These are phyloP conservation scores for Aspergillus avenaceus DNA, from an alignment of 495 filamentous ascomycete species.

Conservation along the genomic window DNA sequence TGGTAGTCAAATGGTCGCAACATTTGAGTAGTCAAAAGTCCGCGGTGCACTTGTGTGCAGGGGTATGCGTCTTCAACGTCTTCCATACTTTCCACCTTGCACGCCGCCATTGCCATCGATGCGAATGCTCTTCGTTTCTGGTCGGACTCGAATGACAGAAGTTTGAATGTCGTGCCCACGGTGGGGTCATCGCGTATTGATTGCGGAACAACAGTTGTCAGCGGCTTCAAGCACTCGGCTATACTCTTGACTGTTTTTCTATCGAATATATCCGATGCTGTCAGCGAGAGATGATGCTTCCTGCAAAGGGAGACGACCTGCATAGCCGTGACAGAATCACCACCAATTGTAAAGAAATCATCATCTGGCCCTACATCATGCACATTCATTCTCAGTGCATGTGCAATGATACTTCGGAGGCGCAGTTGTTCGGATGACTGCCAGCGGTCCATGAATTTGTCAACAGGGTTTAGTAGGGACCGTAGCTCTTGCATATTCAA, in stretches of 20 bases:
- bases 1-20: conserved; percentile 32
- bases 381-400: conserved; percentile 29
- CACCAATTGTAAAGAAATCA: conserved; percentile 51
- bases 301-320: conserved; percentile 23
- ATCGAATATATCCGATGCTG: conserved; percentile 18
- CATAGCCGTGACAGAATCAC: conserved; percentile 54
- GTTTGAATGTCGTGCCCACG: background rate
- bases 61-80: conserved; percentile 50
- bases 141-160: background rate
- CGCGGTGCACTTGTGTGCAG: conserved; percentile 54
- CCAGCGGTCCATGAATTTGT: background rate
- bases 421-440: background rate
- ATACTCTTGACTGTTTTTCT: conserved; percentile 7
- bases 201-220: background rate
- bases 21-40: conserved; percentile 47
- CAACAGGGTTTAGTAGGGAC: background rate
- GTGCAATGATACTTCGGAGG: conserved; percentile 29
- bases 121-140: background rate
- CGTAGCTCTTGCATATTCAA: background rate
- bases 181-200: background rate
- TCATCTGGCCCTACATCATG: conserved; percentile 35
- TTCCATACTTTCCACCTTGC: conserved; percentile 2
- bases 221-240: conserved; percentile 28
- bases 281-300: conserved; percentile 10
- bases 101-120: conserved; percentile 35